Evolutionary conservation across 768 basidiomycete genomes (phyloP).

Genomic region (Paxillus ammoniavirescens): DNA sequence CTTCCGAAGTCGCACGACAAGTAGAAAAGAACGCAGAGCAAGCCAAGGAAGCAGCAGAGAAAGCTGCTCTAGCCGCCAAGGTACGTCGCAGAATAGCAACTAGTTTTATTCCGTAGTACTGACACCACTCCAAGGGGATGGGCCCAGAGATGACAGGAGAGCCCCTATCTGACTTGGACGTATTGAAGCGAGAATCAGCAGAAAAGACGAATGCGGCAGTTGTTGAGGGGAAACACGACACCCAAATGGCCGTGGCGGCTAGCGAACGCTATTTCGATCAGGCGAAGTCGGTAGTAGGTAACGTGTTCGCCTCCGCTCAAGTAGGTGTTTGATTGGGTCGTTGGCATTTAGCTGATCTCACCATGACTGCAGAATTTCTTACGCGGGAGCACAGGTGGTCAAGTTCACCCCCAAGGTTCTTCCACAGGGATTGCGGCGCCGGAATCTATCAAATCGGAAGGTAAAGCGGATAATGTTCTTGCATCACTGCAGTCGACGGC

Average conservation of each 20-base stretch:
- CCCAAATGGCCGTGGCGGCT: conserved; percentile 44
- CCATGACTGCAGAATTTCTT: not conserved
- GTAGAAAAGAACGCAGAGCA: conserved; percentile 48
- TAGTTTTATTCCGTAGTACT: not conserved
- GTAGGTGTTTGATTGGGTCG: not conserved
- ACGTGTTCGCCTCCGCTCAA: conserved; percentile 30
- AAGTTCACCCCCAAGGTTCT: conserved; percentile 15
- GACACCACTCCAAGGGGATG: conserved; percentile 24
- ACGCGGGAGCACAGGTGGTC: conserved; percentile 1
- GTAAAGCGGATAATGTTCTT: conserved; percentile 28
- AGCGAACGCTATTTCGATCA: conserved; percentile 53
- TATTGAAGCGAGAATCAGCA: conserved; percentile 31
- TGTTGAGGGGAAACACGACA: conserved; percentile 52
- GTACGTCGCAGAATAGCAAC: conserved; percentile 29
- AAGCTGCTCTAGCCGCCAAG: conserved; percentile 54
- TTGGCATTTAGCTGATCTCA: not conserved
- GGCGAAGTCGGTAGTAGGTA: conserved; percentile 47
- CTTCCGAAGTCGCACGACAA: conserved; percentile 37
- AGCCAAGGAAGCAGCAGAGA: conserved; percentile 43
- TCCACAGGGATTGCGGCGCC: conserved; percentile 28
- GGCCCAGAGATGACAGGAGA: conserved; percentile 35
- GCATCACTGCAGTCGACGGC: conserved; percentile 32
- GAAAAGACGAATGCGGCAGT: conserved; percentile 48
- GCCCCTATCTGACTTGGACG: conserved; percentile 32
- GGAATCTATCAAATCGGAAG: conserved; percentile 29